Conservation (phyloP, 2,329 filamentous ascomycete species). For the Alternaria panax region DNA sequence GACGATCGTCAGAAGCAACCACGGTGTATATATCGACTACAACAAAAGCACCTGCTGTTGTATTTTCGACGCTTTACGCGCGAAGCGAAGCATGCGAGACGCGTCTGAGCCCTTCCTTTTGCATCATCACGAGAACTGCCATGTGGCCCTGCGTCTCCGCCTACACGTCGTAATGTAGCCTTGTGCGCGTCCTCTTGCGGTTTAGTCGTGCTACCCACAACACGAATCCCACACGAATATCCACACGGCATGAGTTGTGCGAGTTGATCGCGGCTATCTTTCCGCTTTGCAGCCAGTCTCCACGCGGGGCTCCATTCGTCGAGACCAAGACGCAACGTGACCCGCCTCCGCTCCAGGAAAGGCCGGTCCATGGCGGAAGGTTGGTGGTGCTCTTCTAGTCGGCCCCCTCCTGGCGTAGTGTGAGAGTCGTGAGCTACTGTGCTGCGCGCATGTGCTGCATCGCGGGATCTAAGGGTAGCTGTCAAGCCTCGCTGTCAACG, state of each 20-base stretch:
- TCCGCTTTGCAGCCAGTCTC: constrained; percentile 5
- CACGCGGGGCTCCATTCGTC: constrained; percentile 13
- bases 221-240: not conserved
- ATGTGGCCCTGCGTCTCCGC: not conserved
- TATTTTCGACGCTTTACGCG: not conserved
- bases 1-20: not conserved
- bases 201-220: not conserved
- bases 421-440: not conserved
- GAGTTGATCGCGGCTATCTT: constrained; percentile 9
- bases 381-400: not conserved
- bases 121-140: not conserved
- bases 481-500: not conserved
- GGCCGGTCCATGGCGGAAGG: constrained; percentile 1
- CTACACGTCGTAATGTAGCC: not conserved
- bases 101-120: not conserved
- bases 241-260: not conserved
- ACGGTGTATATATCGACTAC: not conserved
- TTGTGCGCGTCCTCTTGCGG: not conserved
- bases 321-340: constrained; percentile 7
- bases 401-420: not conserved
- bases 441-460: not conserved
- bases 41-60: not conserved
- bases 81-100: constrained; percentile 4
- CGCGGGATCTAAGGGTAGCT: not conserved
- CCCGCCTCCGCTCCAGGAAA: constrained; percentile 1